Conservation (phyloP, 805 yeast species). For the Candida succiphila region DNA sequence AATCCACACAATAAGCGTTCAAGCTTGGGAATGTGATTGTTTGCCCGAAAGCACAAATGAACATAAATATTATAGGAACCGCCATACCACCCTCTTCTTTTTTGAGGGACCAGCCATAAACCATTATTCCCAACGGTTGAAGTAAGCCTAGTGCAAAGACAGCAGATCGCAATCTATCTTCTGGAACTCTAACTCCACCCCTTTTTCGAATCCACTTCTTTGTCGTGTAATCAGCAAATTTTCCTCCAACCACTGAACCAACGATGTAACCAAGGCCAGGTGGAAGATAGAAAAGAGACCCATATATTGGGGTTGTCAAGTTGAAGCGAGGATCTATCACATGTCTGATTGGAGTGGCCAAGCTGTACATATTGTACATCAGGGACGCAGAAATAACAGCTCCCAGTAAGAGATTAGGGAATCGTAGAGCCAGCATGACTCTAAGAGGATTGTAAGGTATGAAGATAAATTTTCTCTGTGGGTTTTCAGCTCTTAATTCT, state of each 20-base stretch:
- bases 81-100: conserved; percentile 44
- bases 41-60: conserved; percentile 39
- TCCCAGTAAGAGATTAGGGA: conserved; percentile 33
- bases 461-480: conserved; percentile 28
- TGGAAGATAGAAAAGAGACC: conserved; percentile 44
- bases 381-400: conserved; percentile 31
- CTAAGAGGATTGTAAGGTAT: conserved; percentile 36
- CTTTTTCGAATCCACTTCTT: conserved; percentile 29
- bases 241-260: conserved; percentile 45
- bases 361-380: conserved; percentile 38
- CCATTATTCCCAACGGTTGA: conserved; percentile 32
- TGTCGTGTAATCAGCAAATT: conserved; percentile 39
- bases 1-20: conserved; percentile 50
- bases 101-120: conserved; percentile 47
- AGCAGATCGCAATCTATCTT: conserved; percentile 38
- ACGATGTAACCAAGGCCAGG: conserved; percentile 45
- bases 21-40: conserved; percentile 40
- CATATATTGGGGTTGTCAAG: conserved; percentile 35
- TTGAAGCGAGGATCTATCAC: conserved; percentile 48
- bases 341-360: conserved; percentile 45
- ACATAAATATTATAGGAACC: conserved; percentile 40
- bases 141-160: conserved; percentile 30
- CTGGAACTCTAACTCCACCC: conserved; percentile 37
- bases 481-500: conserved; percentile 13
- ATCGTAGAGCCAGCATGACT: conserved; percentile 30